Conservation (phyloP, 495 filamentous ascomycete species). For the Monascus purpureus region DNA sequence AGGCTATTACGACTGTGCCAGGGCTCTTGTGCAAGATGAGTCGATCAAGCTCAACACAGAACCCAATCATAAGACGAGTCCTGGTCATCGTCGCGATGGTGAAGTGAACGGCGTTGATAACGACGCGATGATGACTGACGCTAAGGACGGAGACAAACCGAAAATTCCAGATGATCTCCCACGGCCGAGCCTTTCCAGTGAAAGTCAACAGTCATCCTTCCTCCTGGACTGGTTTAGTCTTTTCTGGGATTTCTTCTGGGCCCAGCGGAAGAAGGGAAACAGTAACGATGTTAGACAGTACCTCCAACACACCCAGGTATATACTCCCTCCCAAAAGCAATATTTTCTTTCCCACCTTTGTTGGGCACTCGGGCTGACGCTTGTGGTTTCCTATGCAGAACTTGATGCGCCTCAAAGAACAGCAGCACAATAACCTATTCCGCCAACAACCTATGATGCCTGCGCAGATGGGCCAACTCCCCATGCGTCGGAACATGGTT, state of each 20-base stretch:
- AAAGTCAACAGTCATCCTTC: conserved; percentile 58
- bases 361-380: conserved; percentile 2
- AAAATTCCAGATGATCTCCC: conserved; percentile 74
- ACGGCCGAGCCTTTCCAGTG: conserved; percentile 47
- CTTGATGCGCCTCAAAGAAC: conserved; percentile 28
- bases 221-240: conserved; percentile 89
- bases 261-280: conserved; percentile 51
- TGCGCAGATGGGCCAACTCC: conserved; percentile 45
- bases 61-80: conserved; percentile 43
- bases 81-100: conserved; percentile 44
- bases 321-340: too few relatives aligned
- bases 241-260: conserved; percentile 90
- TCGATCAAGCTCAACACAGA: conserved; percentile 41
- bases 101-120: conserved; percentile 67
- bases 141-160: conserved; percentile 57
- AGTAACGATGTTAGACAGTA: conserved; percentile 48
- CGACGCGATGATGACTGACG: conserved; percentile 68
- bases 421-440: conserved; percentile 50
- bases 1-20: conserved; percentile 66
- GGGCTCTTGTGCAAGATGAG: conserved; percentile 45
- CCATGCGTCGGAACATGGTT: conserved; percentile 36
- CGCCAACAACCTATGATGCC: conserved; percentile 61
- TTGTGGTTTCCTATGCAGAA: conserved; percentile 16
- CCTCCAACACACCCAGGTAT: conserved; percentile 69
- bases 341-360: conserved; percentile 6